These are phyloP conservation scores for Blastomyces emzantsi DNA, from an alignment of 2,329 filamentous ascomycete genomes.

Conservation along the genomic window DNA sequence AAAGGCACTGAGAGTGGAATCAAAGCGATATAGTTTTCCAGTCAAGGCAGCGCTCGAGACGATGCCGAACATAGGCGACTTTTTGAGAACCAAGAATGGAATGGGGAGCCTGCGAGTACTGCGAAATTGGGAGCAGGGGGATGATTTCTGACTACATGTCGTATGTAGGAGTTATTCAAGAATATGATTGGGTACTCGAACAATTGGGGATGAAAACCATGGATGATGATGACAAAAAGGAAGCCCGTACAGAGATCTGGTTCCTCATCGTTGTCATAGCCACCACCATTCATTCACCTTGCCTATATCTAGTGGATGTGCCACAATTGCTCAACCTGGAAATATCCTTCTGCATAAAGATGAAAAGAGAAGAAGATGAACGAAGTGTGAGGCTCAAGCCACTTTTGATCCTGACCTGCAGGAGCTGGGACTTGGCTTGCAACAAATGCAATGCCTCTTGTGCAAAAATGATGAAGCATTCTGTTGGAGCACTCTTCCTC, in stretches of 20 bases:
- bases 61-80: too few relatives aligned
- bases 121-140: neutral
- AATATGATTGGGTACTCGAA: neutral
- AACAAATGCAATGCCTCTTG: neutral
- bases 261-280: neutral
- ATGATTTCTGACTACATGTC: too few relatives aligned
- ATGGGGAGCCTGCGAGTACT: neutral
- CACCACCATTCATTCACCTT: too few relatives aligned
- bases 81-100: neutral
- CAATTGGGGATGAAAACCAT: neutral
- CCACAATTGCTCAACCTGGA: neutral
- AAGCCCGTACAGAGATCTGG: neutral
- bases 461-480: neutral
- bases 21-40: too few relatives aligned
- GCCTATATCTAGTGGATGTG: neutral
- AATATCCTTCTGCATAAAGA: neutral
- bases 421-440: neutral
- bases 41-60: too few relatives aligned
- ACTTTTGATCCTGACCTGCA: neutral
- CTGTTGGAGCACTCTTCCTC: neutral
- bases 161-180: neutral
- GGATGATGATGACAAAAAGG: neutral
- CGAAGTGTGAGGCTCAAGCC: neutral
- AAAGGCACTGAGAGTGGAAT: too few relatives aligned
- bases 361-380: neutral